Evolutionary conservation across 108 stramenopile species (phyloP).

Genomic region (Stephanodiscus minutulus): DNA sequence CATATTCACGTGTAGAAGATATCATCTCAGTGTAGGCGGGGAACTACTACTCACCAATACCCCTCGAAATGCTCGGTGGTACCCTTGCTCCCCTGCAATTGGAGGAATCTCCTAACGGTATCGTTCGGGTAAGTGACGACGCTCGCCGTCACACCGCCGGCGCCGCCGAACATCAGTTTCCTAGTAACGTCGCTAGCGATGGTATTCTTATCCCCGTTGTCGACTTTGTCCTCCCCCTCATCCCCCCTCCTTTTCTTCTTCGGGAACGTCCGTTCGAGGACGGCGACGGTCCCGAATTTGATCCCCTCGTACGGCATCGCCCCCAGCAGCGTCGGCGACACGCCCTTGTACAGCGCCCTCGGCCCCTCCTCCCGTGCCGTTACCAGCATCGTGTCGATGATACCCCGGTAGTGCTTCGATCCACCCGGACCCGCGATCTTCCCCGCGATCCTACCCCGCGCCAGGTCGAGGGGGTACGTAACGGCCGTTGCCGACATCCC

Average conservation of each 20-base stretch:
- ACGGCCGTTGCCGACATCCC: slow-evolving; percentile 82
- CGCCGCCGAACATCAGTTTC: slow-evolving; percentile 83
- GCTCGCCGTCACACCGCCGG: slow-evolving; percentile 82
- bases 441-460: slow-evolving; percentile 83
- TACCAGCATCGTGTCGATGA: slow-evolving; percentile 64
- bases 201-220: neutral
- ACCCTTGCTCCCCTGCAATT: slow-evolving; percentile 87
- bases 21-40: too few species aligned
- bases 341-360: slow-evolving; percentile 79
- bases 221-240: slow-evolving; percentile 3
- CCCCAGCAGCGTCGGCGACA: slow-evolving; percentile 81
- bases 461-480: slow-evolving; percentile 89
- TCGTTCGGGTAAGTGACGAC: slow-evolving; percentile 90
- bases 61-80: slow-evolving; percentile 66
- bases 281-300: slow-evolving; percentile 89
- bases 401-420: slow-evolving; percentile 77
- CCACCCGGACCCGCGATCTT: slow-evolving; percentile 62
- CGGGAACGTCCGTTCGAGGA: slow-evolving; percentile 75
- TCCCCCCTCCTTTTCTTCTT: slow-evolving; percentile 22
- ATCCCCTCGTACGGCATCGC: slow-evolving; percentile 92
- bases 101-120: slow-evolving; percentile 84
- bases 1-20: neutral
- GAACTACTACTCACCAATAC: slow-evolving; percentile 75
- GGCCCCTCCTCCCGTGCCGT: slow-evolving; percentile 83
- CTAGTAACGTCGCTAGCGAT: slow-evolving; percentile 37